phyloP scores from a whole-genome alignment of 2,329 filamentous ascomycete species.

The Lachnellula cervina region DNA sequence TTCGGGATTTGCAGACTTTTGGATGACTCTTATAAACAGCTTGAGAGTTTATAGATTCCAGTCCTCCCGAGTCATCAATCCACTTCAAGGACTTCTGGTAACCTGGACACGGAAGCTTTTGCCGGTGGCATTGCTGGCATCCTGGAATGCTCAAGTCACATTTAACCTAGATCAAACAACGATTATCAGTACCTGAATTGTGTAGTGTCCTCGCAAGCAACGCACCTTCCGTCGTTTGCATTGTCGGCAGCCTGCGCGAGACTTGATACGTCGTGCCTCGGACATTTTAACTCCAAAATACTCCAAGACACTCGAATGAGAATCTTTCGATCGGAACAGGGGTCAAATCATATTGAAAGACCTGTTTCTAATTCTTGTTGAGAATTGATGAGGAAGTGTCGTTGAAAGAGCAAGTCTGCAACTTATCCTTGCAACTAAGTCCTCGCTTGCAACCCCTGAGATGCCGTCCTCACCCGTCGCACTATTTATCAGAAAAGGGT shows the following conservation, averaged over 20 bases:
- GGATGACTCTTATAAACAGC: neutral
- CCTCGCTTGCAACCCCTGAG: neutral
- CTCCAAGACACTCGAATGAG: neutral
- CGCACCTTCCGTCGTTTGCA: constrained; percentile 10
- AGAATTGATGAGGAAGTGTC: neutral
- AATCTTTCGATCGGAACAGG: neutral
- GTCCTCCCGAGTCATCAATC: neutral
- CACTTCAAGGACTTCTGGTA: constrained; percentile 11
- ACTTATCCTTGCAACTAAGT: neutral
- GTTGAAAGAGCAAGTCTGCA: neutral
- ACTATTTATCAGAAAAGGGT: neutral
- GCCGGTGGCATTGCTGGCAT: constrained; percentile 8
- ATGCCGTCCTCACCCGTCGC: neutral
- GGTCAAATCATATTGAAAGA: neutral
- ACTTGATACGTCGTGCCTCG: constrained; percentile 8
- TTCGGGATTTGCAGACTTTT: neutral
- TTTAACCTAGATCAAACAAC: neutral
- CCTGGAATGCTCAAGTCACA: neutral
- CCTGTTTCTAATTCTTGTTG: neutral
- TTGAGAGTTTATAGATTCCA: neutral
- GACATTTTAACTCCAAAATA: neutral
- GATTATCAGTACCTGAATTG: neutral
- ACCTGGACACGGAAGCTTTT: constrained; percentile 9
- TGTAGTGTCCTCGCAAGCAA: neutral
- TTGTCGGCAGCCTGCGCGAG: constrained; percentile 9